Conservation (phyloP, 208 protist species). For the Acanthamoeba castellanii region DNA sequence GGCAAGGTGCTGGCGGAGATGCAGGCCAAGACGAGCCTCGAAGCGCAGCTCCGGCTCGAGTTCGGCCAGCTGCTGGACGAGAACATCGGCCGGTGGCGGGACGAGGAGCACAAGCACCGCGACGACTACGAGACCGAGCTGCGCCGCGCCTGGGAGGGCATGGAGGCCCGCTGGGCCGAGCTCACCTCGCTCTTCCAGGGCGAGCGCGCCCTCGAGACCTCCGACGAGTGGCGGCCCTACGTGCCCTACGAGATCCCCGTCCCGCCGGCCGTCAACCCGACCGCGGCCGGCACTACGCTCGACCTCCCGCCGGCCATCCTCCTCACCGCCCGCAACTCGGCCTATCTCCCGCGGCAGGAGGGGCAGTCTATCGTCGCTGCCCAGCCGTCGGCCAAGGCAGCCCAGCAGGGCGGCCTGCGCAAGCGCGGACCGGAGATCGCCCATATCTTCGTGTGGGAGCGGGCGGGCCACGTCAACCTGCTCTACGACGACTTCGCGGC, state of each 20-base stretch:
- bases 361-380: background rate
- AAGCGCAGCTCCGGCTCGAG: background rate
- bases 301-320: constrained; percentile 3
- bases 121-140: constrained; percentile 19
- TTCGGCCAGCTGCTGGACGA: constrained; percentile 38
- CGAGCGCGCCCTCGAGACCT: constrained; percentile 52
- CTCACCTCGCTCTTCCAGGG: constrained; percentile 35
- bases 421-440: background rate
- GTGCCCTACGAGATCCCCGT: background rate
- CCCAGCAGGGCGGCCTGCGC: background rate
- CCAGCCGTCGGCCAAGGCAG: background rate
- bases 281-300: background rate
- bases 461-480: background rate
- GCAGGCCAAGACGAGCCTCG: constrained; percentile 54
- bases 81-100: background rate
- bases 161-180: constrained; percentile 40
- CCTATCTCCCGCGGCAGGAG: constrained; percentile 31
- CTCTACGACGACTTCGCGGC: constrained; percentile 53
- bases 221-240: constrained; percentile 45
- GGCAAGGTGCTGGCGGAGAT: constrained; percentile 59
- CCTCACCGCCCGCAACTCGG: background rate
- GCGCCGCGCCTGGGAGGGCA: constrained; percentile 42
- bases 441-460: constrained; percentile 41
- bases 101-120: constrained; percentile 5
- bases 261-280: background rate